Evolutionary conservation across 202 grass and related monocot species (phyloP), one percentile per base, ranked within the genome.

Genomic region (Dendrocalamus latiflorus): DNA sequence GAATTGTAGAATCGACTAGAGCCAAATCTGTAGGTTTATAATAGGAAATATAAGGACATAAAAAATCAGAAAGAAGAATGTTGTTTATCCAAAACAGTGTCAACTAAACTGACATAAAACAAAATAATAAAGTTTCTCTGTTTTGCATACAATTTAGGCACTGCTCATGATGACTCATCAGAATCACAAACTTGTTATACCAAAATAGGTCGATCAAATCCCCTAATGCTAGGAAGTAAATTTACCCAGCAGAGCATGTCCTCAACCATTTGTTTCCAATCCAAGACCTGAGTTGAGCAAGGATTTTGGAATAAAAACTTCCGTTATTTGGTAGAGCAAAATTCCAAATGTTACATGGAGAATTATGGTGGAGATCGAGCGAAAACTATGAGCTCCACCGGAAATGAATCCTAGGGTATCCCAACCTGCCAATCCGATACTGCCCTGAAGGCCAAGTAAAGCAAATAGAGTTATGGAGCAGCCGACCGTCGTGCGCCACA

Each of bases 11-110:
- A 78, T 68, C 30, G 48, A 70, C 54, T 56, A 70, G 67, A 75
- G 4, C 47, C 53, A 61, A 79, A 36, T 13, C 80, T 90, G 83
- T 62, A 86, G 22, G 60, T 74, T 74, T 39, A 60, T 25, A 83
- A 51, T 72, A 49, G 13, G 12, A 63, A 44, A 67, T 36, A 38
- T 48, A 57, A 16, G 58, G 20, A 77, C 11, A 65, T 39, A 48
- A 21, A 5, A 58, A 48, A 72, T 51, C 48, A 82, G 38, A 76
- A 37, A 77, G 34, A 89, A 65, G 18, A 56, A 34, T 25, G 34
- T 15, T 65, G 53, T 34, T 42, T 73, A 67, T 38, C 17, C 1
- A 12, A 62, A 78, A 65, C 5, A 72, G 15, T 62, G 30, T 78
- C 14, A 39, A 48, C 48, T 39, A 34, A 65, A 64, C 58, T 9